A percentile compares a stretch with the other conserved stretches of the same genome.
Evolutionary conservation across 805 yeast species (phyloP).

Genomic region (Cyberlindnera mississippiensis): DNA sequence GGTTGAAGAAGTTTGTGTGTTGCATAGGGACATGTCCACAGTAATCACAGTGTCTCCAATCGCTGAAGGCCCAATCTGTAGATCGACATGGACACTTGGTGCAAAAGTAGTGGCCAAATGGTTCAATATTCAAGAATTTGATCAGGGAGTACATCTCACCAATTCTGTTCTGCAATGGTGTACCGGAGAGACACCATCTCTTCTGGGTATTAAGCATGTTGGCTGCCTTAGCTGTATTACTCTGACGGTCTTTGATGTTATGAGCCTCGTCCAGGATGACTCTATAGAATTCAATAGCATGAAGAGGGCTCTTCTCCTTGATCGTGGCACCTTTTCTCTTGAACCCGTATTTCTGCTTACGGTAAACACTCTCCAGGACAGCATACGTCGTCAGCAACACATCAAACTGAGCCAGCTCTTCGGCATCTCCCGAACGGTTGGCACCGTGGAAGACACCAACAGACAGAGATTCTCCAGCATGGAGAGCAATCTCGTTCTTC

Average conservation of each 20-base stretch:
- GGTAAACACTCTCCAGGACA: slow-evolving; percentile 78
- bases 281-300: slow-evolving; percentile 70
- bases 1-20: slow-evolving; percentile 93
- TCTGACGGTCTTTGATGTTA: slow-evolving; percentile 90
- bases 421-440: slow-evolving; percentile 50
- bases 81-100: slow-evolving; percentile 88
- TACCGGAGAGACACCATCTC: slow-evolving; percentile 91
- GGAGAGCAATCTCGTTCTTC: slow-evolving; percentile 87
- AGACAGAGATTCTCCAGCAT: slow-evolving; percentile 66
- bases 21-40: slow-evolving; percentile 95
- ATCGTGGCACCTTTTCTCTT: slow-evolving; percentile 65
- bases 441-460: slow-evolving; percentile 85
- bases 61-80: slow-evolving; percentile 79
- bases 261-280: slow-evolving; percentile 96
- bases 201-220: slow-evolving; percentile 66
- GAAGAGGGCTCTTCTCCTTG: slow-evolving; percentile 74
- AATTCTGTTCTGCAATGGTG: slow-evolving; percentile 93
- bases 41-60: slow-evolving; percentile 74
- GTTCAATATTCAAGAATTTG: slow-evolving; percentile 76
- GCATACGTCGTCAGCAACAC: slow-evolving; percentile 91
- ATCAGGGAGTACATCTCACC: slow-evolving; percentile 95
- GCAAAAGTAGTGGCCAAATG: slow-evolving; percentile 87
- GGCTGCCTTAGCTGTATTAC: slow-evolving; percentile 92
- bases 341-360: slow-evolving; percentile 83
- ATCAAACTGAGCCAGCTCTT: slow-evolving; percentile 60